Percentiles rank a stretch among this genome's conserved stretches.
These are phyloP conservation scores for Balamuthia mandrillaris DNA, from an alignment of 208 protist genomes.

Conservation along the genomic window DNA sequence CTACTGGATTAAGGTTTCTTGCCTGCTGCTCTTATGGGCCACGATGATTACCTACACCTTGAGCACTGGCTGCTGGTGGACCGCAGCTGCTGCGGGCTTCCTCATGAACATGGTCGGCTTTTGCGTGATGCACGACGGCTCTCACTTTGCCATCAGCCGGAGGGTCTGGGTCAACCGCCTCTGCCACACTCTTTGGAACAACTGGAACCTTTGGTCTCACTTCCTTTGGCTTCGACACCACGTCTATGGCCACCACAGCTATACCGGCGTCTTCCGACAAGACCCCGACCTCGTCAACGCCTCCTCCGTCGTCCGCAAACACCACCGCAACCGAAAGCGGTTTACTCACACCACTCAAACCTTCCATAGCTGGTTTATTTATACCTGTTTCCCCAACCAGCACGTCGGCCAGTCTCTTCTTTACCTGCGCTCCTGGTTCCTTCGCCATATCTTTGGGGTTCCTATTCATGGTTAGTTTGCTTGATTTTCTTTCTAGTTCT, in stretches of 20 bases:
- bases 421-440: slow-evolving; percentile 6
- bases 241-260: slow-evolving; percentile 31
- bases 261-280: slow-evolving; percentile 11
- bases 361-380: background rate
- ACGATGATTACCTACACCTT: background rate
- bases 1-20: background rate
- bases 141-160: background rate
- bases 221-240: slow-evolving; percentile 28
- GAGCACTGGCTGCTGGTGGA: background rate
- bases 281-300: slow-evolving; percentile 28
- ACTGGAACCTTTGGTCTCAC: slow-evolving; percentile 33
- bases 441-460: background rate
- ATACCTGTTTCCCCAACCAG: slow-evolving; percentile 12
- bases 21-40: background rate
- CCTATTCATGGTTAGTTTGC: too few relatives aligned
- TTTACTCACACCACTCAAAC: background rate
- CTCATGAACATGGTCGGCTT: slow-evolving; percentile 17
- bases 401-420: slow-evolving; percentile 23
- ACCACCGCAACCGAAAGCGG: background rate
- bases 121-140: slow-evolving; percentile 38
- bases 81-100: background rate
- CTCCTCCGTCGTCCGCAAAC: slow-evolving; percentile 3
- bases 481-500: too few relatives aligned
- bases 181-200: slow-evolving; percentile 3
- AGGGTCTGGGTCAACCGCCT: background rate